Conservation (phyloP, 2,329 filamentous ascomycete genomes). For the Fusarium equiseti region DNA sequence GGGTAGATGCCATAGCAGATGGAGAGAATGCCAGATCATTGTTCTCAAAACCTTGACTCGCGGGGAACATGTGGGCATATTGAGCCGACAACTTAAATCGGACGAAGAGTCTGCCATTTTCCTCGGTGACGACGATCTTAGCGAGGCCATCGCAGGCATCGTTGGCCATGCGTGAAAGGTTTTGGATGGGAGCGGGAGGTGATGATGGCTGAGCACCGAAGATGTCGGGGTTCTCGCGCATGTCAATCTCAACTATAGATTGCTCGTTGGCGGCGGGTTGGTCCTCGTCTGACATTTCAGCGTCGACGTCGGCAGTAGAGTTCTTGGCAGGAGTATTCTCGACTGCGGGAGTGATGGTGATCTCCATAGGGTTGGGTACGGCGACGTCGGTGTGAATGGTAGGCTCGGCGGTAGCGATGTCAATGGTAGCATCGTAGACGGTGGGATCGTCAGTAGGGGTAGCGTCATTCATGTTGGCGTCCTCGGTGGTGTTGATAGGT, state of each 20-base stretch:
- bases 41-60: conserved; percentile 48
- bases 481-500: background rate
- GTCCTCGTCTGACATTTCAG: background rate
- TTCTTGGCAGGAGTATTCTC: background rate
- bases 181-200: conserved; percentile 38
- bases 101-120: conserved; percentile 51
- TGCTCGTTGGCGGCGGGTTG: conserved; percentile 25
- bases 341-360: background rate
- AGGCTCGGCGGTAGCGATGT: background rate
- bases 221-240: conserved; percentile 53
- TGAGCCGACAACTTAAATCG: conserved; percentile 55
- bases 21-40: conserved; percentile 42
- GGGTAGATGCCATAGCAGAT: conserved; percentile 43
- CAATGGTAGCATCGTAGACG: background rate
- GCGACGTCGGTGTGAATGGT: background rate
- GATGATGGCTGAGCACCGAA: conserved; percentile 45
- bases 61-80: conserved; percentile 49
- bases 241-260: conserved; percentile 51
- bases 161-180: conserved; percentile 47
- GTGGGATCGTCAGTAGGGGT: background rate
- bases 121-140: conserved; percentile 48
- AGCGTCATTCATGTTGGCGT: background rate
- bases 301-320: background rate
- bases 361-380: background rate
- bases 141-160: conserved; percentile 47